phyloP scores from a whole-genome alignment of 2,329 filamentous ascomycete genomes.

The Fusarium pininemorale region DNA sequence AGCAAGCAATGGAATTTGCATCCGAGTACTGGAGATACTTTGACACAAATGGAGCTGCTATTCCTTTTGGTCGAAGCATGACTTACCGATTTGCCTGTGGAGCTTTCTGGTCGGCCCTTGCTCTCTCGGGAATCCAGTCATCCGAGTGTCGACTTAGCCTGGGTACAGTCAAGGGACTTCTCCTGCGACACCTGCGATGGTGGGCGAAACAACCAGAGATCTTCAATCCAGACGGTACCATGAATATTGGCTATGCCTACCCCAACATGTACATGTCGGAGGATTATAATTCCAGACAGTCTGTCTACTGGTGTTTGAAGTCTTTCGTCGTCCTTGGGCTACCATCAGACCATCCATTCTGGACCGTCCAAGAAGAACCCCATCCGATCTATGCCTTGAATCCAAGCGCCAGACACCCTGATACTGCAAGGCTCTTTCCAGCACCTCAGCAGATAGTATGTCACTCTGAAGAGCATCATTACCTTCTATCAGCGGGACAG shows the following conservation, averaged over 20 bases:
- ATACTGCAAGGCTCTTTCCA: not conserved
- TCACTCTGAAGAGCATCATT: constrained; percentile 52
- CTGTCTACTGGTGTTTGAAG: constrained; percentile 64
- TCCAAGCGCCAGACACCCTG: not conserved
- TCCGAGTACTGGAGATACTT: constrained; percentile 58
- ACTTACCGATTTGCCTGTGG: constrained; percentile 61
- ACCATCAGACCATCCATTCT: constrained; percentile 52
- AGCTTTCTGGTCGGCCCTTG: constrained; percentile 59
- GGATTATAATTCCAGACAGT: constrained; percentile 66
- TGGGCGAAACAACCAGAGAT: constrained; percentile 54
- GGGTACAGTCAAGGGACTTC: constrained; percentile 57
- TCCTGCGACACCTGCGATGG: constrained; percentile 61
- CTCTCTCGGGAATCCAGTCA: constrained; percentile 51
- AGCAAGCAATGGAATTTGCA: constrained; percentile 38
- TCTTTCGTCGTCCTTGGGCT: constrained; percentile 55
- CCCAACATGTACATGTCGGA: constrained; percentile 58
- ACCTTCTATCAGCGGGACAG: constrained; percentile 53
- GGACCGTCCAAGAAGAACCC: constrained; percentile 51
- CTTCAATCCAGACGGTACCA: constrained; percentile 58
- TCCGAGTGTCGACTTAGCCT: constrained; percentile 53
- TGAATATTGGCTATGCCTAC: constrained; percentile 55
- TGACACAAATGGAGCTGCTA: constrained; percentile 56
- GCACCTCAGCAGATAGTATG: constrained; percentile 56
- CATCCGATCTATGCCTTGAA: constrained; percentile 20
- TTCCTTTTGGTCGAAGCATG: constrained; percentile 60